Base-by-base conservation (phyloP, 441 rosid species). In the Pelargonium australe region DNA sequence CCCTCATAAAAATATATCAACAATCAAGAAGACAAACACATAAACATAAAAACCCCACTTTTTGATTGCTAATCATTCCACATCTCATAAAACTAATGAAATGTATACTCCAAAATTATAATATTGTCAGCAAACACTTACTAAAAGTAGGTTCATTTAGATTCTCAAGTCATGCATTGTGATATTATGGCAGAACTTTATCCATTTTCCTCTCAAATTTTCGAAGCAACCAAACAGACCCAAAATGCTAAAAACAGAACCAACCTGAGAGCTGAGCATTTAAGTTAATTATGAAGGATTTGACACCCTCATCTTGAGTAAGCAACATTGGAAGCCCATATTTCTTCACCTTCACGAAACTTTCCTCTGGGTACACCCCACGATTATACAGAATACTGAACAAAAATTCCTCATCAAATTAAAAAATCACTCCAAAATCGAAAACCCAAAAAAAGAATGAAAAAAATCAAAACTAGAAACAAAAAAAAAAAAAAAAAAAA, bases 281-380 rank as follows among this genome's bases (percentile, higher is more conserved):
- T 4, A 91, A 77, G 55, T 83, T 88, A 12, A 92, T 76, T 63
- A 94, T 76, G 75, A 91, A 89, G 68, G 95, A 78, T 63, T 88
- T 91, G 25, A 91, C 97, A 60, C 86, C 92, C 61, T 94, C 99
- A 71, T 94, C 97, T 75, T 91, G 82, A 66, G 91, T 91, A 37
- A 91, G 93, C 75, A 91, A 76, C 96, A 94, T 76, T 5, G 98
- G 97, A 10, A 89, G 95, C 63, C 97, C 96, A 60, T 88, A 94
- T 67, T 91, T 94, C 86, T 94, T 94, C 83, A 94, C 96, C 81
- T 88, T 89, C 25, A 37, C 89, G 61, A 91, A 91, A 58, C 90
- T 87, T 78, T 91, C 97, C 72, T 91, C 96, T 0, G 97, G 96
- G 72, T 94, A 94, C 64, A 91, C 89, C 75, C 91, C 96, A 0